Base-by-base conservation (phyloP, 257 asterid genomes). In the Penstemon barbatus region DNA sequence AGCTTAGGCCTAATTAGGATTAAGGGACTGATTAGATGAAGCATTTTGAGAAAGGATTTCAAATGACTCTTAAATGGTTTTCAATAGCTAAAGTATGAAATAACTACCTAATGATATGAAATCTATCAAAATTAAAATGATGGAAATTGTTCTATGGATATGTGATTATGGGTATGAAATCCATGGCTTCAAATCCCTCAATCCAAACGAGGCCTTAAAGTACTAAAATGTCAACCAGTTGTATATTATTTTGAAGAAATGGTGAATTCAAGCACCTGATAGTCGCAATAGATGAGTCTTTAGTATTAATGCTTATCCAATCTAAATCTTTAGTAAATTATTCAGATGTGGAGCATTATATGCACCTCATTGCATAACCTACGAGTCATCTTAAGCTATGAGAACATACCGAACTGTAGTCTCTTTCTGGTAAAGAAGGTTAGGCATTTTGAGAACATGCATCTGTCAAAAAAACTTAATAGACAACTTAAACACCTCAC, bases 371-470 rank as follows among this genome's bases (percentile, higher is more conserved):
- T 36, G 9, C 2, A 63, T 42, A 62, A 43, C 25, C 9, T 42
- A 49, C 4, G 51, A 6, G 59, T 43, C 13, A 8, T 52, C 53
- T 51, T 8, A 36, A 40, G 45, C 25, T 43, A 67, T 58, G 18
- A 66, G 44, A 61, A 3, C 39, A 61, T 15, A 41, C 52, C 66
- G 39, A 42, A 61, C 39, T 3, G 13, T 15, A 37, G n/a, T 15
- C 59, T 56, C 61, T 43, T 5, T n/a, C 39, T 19, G 5, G 15
- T 41, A 39, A 50, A 63, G 72, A 71, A 48, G 59, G 33, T 25
- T 25, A 25, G 33, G 2, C 33, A 25, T 25, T 25, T 25, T 25
- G 33, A 25, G 41, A 62, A 46, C 5, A 43, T 8, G 13, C 45
- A 62, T 25, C 61, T 7, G 5, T 57, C 53, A 44, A 49, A 61